These are phyloP conservation scores for Chlorella sp. DNA, from an alignment of 139 green algal genomes.

Conservation along the genomic window DNA sequence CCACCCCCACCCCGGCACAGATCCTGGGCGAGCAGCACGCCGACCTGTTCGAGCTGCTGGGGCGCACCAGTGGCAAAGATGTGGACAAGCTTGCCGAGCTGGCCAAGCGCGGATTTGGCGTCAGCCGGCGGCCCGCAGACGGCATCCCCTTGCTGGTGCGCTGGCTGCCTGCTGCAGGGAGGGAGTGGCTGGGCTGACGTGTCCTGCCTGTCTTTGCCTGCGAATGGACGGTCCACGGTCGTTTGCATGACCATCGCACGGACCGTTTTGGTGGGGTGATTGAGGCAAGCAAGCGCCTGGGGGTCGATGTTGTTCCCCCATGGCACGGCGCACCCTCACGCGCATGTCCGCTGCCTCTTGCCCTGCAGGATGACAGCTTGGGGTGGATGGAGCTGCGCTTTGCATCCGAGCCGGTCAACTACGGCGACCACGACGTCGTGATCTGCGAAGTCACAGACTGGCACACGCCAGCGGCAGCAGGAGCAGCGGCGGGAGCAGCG, in stretches of 20 bases:
- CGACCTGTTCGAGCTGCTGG: constrained; percentile 59
- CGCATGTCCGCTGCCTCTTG: background rate
- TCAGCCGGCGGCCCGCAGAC: background rate
- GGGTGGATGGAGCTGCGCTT: constrained; percentile 62
- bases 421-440: constrained; percentile 68
- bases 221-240: too few relatives aligned
- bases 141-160: constrained; percentile 21
- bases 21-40: constrained; percentile 56
- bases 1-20: constrained; percentile 7
- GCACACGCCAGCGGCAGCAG: constrained; percentile 14
- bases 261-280: too few relatives aligned
- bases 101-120: constrained; percentile 18
- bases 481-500: background rate
- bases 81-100: constrained; percentile 60
- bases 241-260: too few relatives aligned
- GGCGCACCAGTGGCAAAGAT: constrained; percentile 62
- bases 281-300: too few relatives aligned
- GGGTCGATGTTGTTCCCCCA: too few relatives aligned
- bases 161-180: too few relatives aligned
- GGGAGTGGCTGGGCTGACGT: too few relatives aligned
- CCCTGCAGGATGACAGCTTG: background rate
- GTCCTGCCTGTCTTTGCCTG: too few relatives aligned
- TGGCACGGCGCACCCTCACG: too few relatives aligned
- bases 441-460: constrained; percentile 58
- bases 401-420: constrained; percentile 32